Base-by-base conservation (phyloP, 495 filamentous ascomycete genomes). In the Astrocystis sublimbata region DNA sequence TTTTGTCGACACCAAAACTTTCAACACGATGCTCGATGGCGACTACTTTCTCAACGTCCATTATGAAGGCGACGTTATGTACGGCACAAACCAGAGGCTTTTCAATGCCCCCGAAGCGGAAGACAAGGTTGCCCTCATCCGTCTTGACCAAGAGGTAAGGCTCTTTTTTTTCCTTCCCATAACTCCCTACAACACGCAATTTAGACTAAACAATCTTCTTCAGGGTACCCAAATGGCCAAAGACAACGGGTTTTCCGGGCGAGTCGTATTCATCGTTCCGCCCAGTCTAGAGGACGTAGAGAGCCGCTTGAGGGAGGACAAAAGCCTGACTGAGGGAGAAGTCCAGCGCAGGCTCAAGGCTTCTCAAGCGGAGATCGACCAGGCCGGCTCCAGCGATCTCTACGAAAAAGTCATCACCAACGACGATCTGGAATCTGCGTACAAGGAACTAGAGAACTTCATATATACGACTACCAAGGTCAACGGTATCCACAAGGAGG, bases 181-280 rank as follows among this genome's bases (percentile, higher is more conserved):
- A 31, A 12, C 42, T 36, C 19, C 60, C 3, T 28, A 19, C n/a
- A 10, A n/a, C 19, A 15, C 21, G 31, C 5, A 10, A 7, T n/a
- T n/a, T n/a, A 19, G 35, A 56, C 58, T 61, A 43, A 60, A 47
- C 64, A 68, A 63, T 71, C n/a, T 62, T 53, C 0, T 24, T 41
- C 76, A 89, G 92, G 62, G 87, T 86, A 63, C 90, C 82, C 79
- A 92, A 89, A 73, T 77, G 74, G 85, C 92, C 43, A 91, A 89
- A 69, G 84, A 85, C 59, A 84, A 84, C 38, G 81, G 87, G 64
- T 84, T 90, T 54, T 79, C 86, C 54, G 88, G 90, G 19, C 82
- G 90, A 3, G 89, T 88, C 66, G 69, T 93, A 40, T 91, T 93
- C 71, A 75, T 96, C 47, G 76, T 84, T 9, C 89, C 91, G 0